phyloP scores from a whole-genome alignment of 1,284 basidiomycete species.

The Meripilus lineatus region DNA sequence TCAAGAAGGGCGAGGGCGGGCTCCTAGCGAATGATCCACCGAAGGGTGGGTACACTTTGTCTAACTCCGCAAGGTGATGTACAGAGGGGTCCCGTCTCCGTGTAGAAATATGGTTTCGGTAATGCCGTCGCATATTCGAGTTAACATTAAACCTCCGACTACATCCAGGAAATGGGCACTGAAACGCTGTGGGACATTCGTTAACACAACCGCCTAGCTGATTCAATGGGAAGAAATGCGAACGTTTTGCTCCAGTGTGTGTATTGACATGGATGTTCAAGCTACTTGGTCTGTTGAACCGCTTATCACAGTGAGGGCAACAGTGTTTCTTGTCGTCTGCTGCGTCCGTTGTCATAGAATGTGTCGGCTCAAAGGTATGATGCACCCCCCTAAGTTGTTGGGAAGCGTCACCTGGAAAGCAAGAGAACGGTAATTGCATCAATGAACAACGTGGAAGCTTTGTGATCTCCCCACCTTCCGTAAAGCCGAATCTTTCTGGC shows the following conservation, averaged over 20 bases:
- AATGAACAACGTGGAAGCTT: no score
- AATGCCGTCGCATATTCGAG: conserved; percentile 41
- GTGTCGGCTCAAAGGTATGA: no score
- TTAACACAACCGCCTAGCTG: neutral
- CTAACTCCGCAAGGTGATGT: no score
- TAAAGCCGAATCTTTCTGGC: no score
- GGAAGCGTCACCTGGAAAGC: no score
- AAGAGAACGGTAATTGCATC: no score
- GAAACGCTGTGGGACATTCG: conserved; percentile 31
- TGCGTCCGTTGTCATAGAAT: conserved; percentile 1
- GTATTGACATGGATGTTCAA: conserved; percentile 38
- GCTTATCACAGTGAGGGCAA: conserved; percentile 36
- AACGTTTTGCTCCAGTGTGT: conserved; percentile 38
- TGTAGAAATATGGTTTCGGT: conserved; percentile 33
- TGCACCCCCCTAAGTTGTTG: no score
- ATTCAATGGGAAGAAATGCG: conserved; percentile 15
- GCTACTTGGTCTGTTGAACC: conserved; percentile 41
- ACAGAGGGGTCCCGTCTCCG: no score
- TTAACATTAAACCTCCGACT: conserved; percentile 37
- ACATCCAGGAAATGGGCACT: conserved; percentile 35
- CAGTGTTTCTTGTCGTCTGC: conserved; percentile 28
- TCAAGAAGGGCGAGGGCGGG: no score
- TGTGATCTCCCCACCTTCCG: no score
- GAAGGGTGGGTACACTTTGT: no score
- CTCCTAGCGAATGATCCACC: no score